Evolutionary conservation across 257 asterid species (phyloP), one percentile per base, ranked within the genome.

Genomic region (Linderniella brevidens): DNA sequence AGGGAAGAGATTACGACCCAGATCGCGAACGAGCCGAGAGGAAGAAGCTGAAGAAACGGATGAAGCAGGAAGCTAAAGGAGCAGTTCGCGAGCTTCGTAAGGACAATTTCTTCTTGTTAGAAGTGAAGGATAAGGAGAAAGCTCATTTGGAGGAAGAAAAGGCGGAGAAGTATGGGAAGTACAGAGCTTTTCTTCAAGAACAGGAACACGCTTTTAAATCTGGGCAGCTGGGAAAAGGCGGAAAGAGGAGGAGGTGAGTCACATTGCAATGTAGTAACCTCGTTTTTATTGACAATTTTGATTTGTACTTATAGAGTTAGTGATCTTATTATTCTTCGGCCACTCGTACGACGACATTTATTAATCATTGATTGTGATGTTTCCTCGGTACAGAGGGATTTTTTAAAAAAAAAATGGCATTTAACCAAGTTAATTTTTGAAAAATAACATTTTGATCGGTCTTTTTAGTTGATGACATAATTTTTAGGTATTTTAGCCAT

Each of bases 1-100:
- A 90, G 69, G 99, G 96, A 41, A 75, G 99, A 63, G 99, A 90
- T 52, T 90, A 90, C 19, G 96, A 90, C 52, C 99, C 96, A n/a
- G 96, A 90, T 41, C 82, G 94, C 3, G 94, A 81, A 13, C 68
- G 94, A 60, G 86, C 92, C 39, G 93, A 79, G 68, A 60, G 20
- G 67, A 79, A 68, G 56, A 81, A 85, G 59, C 13, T 90, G 60
- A 81, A 64, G 76, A 81, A 71, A 57, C 79, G 57, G 4, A 15
- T 81, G 17, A 64, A 65, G 50, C 67, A 67, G 52, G 94, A 85
- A 66, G 78, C 77, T 17, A 77, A 70, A 63, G 93, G 92, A 5
- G 99, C 94, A 0, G 72, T 60, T 0, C 80, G 96, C 11, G 99
- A 90, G 56, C 60, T 90, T 44, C 76, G 94, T 15, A 90, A 90